A percentile compares a stretch with the other conserved stretches of the same genome.
phyloP scores from a whole-genome alignment of 805 yeast genomes.

The Vanderwaltozyma verrucispora region DNA sequence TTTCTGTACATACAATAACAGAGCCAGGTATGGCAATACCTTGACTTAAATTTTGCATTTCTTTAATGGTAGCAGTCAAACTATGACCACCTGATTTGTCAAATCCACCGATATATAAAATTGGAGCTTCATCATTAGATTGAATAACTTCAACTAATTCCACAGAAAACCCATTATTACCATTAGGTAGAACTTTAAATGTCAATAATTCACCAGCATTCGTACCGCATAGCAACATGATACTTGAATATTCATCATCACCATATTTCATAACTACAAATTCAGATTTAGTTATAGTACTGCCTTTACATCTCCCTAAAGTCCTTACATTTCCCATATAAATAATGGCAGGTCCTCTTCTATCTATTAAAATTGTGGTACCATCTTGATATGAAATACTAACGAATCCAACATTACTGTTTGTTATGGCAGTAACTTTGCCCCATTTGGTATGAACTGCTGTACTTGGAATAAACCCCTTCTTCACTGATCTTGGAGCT shows the following conservation, averaged over 20 bases:
- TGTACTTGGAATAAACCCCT: constrained; percentile 53
- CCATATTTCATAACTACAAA: constrained; percentile 64
- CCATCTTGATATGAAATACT: constrained; percentile 74
- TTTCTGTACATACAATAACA: constrained; percentile 42
- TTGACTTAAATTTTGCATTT: constrained; percentile 46
- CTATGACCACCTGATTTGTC: constrained; percentile 51
- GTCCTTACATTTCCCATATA: constrained; percentile 30
- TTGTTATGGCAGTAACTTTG: constrained; percentile 47
- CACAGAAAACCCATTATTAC: constrained; percentile 51
- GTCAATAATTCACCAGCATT: constrained; percentile 58
- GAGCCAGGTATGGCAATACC: constrained; percentile 57
- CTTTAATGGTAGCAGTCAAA: constrained; percentile 50
- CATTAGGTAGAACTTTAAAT: constrained; percentile 54
- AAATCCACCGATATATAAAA: constrained; percentile 48
- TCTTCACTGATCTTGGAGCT: constrained; percentile 38
- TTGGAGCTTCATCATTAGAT: constrained; percentile 38
- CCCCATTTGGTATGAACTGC: constrained; percentile 38
- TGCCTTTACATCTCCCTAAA: constrained; percentile 18
- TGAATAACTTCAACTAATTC: constrained; percentile 39
- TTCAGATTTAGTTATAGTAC: constrained; percentile 48
- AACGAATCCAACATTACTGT: constrained; percentile 75
- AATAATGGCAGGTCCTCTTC: constrained; percentile 69
- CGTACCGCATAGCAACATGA: constrained; percentile 68
- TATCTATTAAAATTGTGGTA: constrained; percentile 61
- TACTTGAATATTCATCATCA: constrained; percentile 60